Evolutionary conservation across 164 flowering plant genomes (phyloP), one percentile per base, ranked within the genome.

Genomic region (Stephania yunnanensis): DNA sequence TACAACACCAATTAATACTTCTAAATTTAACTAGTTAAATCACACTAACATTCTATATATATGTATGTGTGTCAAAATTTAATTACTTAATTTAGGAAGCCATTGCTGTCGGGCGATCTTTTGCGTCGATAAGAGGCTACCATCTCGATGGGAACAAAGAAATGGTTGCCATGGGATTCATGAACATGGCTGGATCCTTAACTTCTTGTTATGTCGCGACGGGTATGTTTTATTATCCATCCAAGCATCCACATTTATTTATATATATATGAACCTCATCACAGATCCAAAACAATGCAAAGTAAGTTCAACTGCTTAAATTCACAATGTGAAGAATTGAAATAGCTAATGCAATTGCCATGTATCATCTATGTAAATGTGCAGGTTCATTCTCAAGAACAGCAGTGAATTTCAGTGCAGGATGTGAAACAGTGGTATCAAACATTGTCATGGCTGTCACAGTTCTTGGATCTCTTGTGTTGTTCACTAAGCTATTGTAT

Each of bases 341-440:
- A 53, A 7, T 19, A 53, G 13, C 61, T 53, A 53, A 53, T 53
- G 2, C 10, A 9, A 13, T 9, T 50, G 55, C 19, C 5, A 53
- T 53, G 10, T 53, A 53, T 53, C 5, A 53, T 9, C 15, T 12
- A 22, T 69, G 42, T 42, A 22, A 20, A 55, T 64, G 1, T 63
- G 68, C 83, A 92, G 98, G 98, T 68, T 92, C 98, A 5, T 94
- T 94, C 70, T 94, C 98, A 4, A 78, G 96, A n/a, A 89, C 98
- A 0, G 98, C 97, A 0, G 96, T 93, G 55, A 93, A 93, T 82
- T 88, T 86, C 81, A 87, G 89, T 22, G 92, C 97, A 1, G 94
- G 96, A 7, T 88, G 97, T 78, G 78, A 92, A 77, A 90, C 94
- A 0, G 89, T 78, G 22, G 85, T 94, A 7, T 91, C 98, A n/a